Evolutionary conservation across 108 stramenopile species (phyloP).

Genomic region (Parietichytrium sp.): DNA sequence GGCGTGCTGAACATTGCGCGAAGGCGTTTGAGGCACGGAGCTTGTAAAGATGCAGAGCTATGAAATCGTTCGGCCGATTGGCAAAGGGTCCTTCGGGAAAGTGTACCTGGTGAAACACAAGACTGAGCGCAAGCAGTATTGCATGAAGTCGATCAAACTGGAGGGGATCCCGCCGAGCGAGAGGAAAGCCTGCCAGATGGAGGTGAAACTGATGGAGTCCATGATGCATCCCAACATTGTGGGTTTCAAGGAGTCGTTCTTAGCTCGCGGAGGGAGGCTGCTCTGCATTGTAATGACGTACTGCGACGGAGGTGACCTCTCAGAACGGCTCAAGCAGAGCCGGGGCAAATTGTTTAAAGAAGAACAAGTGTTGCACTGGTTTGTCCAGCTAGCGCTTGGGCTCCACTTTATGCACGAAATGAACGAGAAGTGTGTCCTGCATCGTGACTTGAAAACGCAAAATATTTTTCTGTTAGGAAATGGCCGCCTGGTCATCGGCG

Average conservation of each 20-base stretch:
- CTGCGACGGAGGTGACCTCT: constrained; percentile 62
- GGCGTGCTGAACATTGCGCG: too few relatives aligned
- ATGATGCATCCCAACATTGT: constrained; percentile 69
- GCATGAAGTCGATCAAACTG: constrained; percentile 42
- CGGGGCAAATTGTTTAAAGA: constrained; percentile 47
- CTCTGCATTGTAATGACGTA: constrained; percentile 64
- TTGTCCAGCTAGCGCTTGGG: constrained; percentile 58
- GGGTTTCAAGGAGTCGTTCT: constrained; percentile 54
- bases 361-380: constrained; percentile 57
- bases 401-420: constrained; percentile 59
- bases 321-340: constrained; percentile 36
- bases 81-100: constrained; percentile 71
- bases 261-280: constrained; percentile 18
- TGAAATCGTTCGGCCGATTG: constrained; percentile 60
- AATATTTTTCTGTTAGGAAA: constrained; percentile 63
- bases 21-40: too few relatives aligned
- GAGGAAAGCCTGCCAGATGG: constrained; percentile 44
- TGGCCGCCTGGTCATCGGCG: constrained; percentile 65
- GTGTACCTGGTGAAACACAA: constrained; percentile 40
- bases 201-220: constrained; percentile 58
- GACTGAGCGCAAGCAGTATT: constrained; percentile 30
- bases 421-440: constrained; percentile 44
- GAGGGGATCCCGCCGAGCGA: constrained; percentile 61
- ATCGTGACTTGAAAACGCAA: constrained; percentile 61
- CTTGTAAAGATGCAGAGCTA: constrained; percentile 56